Percentiles rank a stretch among this genome's conserved stretches.
These are phyloP conservation scores for Scolecobasidium constrictum DNA, from an alignment of 2,329 filamentous ascomycete species.

Conservation along the genomic window DNA sequence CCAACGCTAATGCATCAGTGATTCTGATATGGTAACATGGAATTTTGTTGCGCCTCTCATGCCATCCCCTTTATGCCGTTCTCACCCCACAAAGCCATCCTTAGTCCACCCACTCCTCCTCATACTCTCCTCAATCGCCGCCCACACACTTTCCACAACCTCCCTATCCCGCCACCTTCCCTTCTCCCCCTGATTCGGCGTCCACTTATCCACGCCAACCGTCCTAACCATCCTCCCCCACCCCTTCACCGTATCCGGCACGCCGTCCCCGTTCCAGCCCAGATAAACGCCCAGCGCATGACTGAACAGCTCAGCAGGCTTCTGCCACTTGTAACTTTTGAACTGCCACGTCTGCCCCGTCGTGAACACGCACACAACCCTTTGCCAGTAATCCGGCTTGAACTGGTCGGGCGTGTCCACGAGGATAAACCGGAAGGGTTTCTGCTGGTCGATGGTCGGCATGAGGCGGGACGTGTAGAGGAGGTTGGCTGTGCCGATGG, in stretches of 20 bases:
- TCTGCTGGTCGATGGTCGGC: constrained; percentile 55
- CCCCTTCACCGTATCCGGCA: constrained; percentile 64
- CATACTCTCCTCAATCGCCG: constrained; percentile 80
- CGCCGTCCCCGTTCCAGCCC: constrained; percentile 76
- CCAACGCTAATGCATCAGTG: too few species aligned
- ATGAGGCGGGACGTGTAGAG: constrained; percentile 74
- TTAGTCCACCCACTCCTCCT: constrained; percentile 69
- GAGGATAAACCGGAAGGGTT: constrained; percentile 84
- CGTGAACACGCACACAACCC: constrained; percentile 92
- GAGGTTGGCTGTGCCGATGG: constrained; percentile 58
- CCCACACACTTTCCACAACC: constrained; percentile 89
- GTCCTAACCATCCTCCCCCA: constrained; percentile 80
- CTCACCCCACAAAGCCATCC: constrained; percentile 31
- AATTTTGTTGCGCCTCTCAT: too few species aligned
- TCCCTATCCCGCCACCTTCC: constrained; percentile 79
- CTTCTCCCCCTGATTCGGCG: constrained; percentile 33
- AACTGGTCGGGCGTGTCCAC: constrained; percentile 90
- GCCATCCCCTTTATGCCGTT: too few species aligned
- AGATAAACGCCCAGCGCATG: constrained; percentile 82
- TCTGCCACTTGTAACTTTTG: constrained; percentile 94
- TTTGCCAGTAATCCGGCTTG: constrained; percentile 95
- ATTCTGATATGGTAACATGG: too few species aligned
- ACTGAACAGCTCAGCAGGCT: constrained; percentile 77
- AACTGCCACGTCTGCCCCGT: constrained; percentile 98
- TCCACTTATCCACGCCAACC: constrained; percentile 78